Evolutionary conservation across 2,329 filamentous ascomycete genomes (phyloP), one percentile per base, ranked within the genome.

Genomic region (Claviceps africana): DNA sequence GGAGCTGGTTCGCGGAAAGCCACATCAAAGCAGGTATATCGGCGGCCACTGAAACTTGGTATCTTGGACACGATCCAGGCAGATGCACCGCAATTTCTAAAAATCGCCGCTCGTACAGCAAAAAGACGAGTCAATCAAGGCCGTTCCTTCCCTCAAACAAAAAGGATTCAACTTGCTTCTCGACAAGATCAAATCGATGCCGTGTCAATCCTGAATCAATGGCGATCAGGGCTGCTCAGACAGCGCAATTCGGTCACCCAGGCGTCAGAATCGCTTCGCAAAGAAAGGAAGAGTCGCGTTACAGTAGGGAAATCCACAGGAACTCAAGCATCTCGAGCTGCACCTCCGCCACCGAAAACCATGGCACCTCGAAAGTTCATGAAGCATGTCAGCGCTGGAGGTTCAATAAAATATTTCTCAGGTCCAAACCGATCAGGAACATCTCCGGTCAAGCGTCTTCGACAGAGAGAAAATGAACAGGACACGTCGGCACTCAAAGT

Each of bases 151-250:
- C 79, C 78, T 1, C 66, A 65, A 0, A 69, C 60, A 44, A 85
- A 84, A 59, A 62, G 68, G n/a, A 80, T 85, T 54, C 72, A 74
- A 52, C 67, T 85, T n/a, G 78, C 77, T 22, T 81, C 72, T 31
- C 73, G 78, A n/a, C 68, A 69, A 56, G 81, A 84, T 59, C 79
- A 82, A 54, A 56, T 79, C 19, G 81, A 83, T 60, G 79, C 73
- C 1, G 65, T 72, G 10, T 70, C 70, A 8, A 68, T 77, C 10
- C 64, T 85, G 22, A 66, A 70, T 39, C 67, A 75, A 50, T 85
- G 81, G 81, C 77, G 67, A 58, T 63, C 61, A n/a, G 78, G 77
- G 4, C 70, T 65, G 19, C 78, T 80, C 17, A 65, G 66, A 31
- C 75, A 72, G 46, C 69, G 68, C 30, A 54, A 54, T 31, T 62